Conservation (phyloP, 108 stramenopile genomes). For the Aurantiochytrium sp. region DNA sequence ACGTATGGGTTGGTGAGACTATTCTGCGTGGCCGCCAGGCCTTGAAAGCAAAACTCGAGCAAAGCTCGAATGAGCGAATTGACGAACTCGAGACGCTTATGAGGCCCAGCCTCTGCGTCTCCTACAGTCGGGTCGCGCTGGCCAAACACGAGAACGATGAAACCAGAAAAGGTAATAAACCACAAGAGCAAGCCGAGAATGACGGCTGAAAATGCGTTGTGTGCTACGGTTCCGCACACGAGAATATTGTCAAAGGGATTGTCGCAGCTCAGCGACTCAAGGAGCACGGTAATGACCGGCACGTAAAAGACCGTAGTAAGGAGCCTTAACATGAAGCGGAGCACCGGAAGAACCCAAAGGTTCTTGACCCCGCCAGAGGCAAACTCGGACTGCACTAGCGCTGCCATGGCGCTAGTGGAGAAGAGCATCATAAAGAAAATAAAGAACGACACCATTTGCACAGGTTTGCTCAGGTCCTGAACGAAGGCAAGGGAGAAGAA, state of each 20-base stretch:
- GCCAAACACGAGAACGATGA: neutral
- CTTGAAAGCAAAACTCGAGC: neutral
- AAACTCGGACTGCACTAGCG: neutral
- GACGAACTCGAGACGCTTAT: neutral
- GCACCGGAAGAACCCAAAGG: neutral
- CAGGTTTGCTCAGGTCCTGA: neutral
- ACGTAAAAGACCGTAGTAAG: constrained; percentile 1
- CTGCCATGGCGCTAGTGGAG: neutral
- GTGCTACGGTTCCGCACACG: neutral
- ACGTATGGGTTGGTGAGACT: neutral
- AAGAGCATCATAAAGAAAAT: neutral
- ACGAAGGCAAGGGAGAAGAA: neutral
- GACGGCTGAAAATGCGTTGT: neutral
- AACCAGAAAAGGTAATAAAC: neutral
- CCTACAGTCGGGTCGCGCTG: neutral
- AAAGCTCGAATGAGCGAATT: neutral
- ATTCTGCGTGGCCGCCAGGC: neutral
- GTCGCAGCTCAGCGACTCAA: neutral
- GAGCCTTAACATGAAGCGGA: neutral
- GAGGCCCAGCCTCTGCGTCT: neutral
- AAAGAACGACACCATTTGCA: neutral
- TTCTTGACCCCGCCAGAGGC: constrained; percentile 8
- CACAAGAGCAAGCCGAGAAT: neutral
- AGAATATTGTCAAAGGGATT: neutral
- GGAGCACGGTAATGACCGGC: neutral